Percentiles rank a stretch among this genome's conserved stretches.
Evolutionary conservation across 2,329 filamentous ascomycete species (phyloP).

Genomic region (Fusarium robinianum): DNA sequence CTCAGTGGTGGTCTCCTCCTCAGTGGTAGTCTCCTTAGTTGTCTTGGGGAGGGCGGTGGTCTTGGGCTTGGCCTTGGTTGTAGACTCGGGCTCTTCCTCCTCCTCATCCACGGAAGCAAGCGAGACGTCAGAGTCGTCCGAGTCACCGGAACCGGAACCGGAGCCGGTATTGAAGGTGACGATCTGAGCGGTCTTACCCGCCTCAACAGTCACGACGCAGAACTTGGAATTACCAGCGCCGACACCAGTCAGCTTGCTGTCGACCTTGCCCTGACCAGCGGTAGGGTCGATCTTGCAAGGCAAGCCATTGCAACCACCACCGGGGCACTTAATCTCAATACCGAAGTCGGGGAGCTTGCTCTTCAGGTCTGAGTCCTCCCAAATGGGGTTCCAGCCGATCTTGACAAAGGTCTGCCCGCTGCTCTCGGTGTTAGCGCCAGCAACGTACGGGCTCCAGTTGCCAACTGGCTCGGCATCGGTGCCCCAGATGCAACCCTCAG

Average conservation of each 20-base stretch:
- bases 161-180: constrained; percentile 60
- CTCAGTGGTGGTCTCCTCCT: constrained; percentile 19
- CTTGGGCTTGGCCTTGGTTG: constrained; percentile 31
- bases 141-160: constrained; percentile 30
- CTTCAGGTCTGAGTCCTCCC: constrained; percentile 59
- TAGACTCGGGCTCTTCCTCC: constrained; percentile 17
- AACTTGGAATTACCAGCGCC: constrained; percentile 73
- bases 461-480: constrained; percentile 64
- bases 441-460: constrained; percentile 79
- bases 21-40: too few relatives aligned
- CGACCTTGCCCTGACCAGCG: constrained; percentile 61
- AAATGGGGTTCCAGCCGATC: constrained; percentile 79
- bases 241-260: constrained; percentile 54
- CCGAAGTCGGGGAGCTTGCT: constrained; percentile 66
- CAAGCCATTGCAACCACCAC: constrained; percentile 69
- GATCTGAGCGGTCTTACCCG: constrained; percentile 68
- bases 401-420: constrained; percentile 73
- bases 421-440: constrained; percentile 71
- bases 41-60: constrained; percentile 18
- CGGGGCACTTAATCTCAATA: constrained; percentile 70
- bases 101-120: constrained; percentile 4
- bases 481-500: constrained; percentile 74
- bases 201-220: constrained; percentile 76
- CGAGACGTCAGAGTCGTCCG: neutral
- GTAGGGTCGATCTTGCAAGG: constrained; percentile 73